Evolutionary conservation across 129 eudicot genomes (phyloP), one percentile per base, ranked within the genome.

Genomic region (Centaurea solstitialis): DNA sequence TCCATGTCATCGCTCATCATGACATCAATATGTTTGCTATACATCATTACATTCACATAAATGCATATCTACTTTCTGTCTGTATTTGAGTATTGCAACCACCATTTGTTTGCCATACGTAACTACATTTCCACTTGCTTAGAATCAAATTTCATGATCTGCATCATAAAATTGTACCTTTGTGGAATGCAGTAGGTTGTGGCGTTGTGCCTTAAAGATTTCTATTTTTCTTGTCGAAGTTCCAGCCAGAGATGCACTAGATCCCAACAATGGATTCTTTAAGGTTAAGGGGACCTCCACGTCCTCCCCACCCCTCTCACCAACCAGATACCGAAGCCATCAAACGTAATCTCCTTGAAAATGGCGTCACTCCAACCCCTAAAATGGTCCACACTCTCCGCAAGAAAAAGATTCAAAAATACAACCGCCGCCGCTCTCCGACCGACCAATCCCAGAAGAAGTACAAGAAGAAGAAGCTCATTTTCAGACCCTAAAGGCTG

Each of bases 341-440:
- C 85, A 91, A 90, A 78, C 89, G 33, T 69, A 90, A 87, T 1
- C 94, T 92, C 64, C 85, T 90, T 3, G 84, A 85, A 57, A 79
- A 85, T 23, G 90, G 90, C 79, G 82, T 93, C 17, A 41, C 22
- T 22, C 97, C 98, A 71, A 92, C 97, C 74, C 99, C 99, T 71
- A 95, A 89, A 92, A 88, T 92, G 81, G 82, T 91, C 87, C 98
- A 95, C 91, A 91, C 87, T 20, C 91, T 92, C 81, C 90, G 91
- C 88, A 95, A 92, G 45, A 95, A 95, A 79, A 88, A 95, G 40
- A 81, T 85, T 76, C 99, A 87, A 22, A 95, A 92, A 76, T 57
- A 72, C 79, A 87, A 62, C 77, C 79, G 86, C 85, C 85, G 70
- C 86, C 76, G 70, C 70, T 72, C 86, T 80, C 4, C 76, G 30